Conservation (phyloP, 345 rosid genomes). For the Citrus cavaleriei region DNA sequence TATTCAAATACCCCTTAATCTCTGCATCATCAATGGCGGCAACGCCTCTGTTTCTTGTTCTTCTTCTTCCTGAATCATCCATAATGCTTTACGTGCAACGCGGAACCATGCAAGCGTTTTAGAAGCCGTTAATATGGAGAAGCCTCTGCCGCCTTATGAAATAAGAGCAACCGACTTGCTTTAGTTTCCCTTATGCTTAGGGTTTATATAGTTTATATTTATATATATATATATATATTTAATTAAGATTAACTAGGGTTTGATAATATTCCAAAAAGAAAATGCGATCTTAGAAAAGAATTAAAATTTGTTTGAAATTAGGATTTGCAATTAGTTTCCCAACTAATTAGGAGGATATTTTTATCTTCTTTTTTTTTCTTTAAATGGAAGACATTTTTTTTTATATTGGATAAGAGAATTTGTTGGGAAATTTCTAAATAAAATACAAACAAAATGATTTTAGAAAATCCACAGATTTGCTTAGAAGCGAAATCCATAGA, state of each 20-base stretch:
- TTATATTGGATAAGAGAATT: no score
- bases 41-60: background rate
- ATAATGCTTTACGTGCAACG: no score
- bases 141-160: background rate
- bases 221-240: no score
- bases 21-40: background rate
- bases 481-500: background rate
- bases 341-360: background rate
- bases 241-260: no score
- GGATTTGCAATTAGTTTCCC: background rate
- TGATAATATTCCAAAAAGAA: no score
- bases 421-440: background rate
- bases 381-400: no score
- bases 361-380: background rate
- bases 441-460: background rate
- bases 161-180: background rate
- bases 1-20: slow-evolving; percentile 8
- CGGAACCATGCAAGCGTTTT: no score
- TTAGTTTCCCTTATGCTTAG: background rate
- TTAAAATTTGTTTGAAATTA: no score
- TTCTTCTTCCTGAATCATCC: no score
- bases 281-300: no score
- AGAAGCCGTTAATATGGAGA: no score
- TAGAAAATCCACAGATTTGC: background rate
- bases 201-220: background rate